Conservation (phyloP, 441 rosid genomes). For the Gossypium trilobum region DNA sequence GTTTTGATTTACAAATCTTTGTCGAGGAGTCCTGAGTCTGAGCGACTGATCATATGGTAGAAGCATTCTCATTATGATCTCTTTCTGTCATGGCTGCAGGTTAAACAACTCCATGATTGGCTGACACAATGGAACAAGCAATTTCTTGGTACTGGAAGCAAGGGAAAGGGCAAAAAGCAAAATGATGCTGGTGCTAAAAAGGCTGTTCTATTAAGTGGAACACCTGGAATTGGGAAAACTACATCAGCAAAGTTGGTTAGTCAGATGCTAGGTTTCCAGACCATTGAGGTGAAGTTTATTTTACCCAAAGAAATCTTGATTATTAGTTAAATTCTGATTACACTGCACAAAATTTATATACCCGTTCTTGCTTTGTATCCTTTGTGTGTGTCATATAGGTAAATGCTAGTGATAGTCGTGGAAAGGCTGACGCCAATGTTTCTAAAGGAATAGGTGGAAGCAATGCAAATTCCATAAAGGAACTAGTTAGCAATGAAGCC, state of each 20-base stretch:
- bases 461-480: constrained; percentile 87
- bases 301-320: neutral
- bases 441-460: constrained; percentile 89
- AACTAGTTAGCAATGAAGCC: constrained; percentile 82
- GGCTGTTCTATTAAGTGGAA: constrained; percentile 80
- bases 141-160: constrained; percentile 52
- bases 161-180: constrained; percentile 65
- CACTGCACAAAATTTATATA: neutral
- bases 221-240: constrained; percentile 97
- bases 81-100: constrained; percentile 34
- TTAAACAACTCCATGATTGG: constrained; percentile 85
- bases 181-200: constrained; percentile 66
- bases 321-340: neutral
- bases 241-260: constrained; percentile 80
- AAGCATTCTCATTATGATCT: neutral
- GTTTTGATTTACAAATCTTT: neutral
- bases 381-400: constrained; percentile 37
- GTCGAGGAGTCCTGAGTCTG: neutral
- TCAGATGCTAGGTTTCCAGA: constrained; percentile 87
- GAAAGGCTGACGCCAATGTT: constrained; percentile 78
- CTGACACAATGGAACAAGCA: constrained; percentile 71
- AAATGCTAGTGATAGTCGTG: constrained; percentile 96
- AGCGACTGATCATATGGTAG: neutral
- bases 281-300: constrained; percentile 58
- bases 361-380: neutral